A percentile compares a stretch with the other conserved stretches of the same genome.
Conservation (phyloP, 2,329 filamentous ascomycete genomes). For the Xylariaceae sp. region DNA sequence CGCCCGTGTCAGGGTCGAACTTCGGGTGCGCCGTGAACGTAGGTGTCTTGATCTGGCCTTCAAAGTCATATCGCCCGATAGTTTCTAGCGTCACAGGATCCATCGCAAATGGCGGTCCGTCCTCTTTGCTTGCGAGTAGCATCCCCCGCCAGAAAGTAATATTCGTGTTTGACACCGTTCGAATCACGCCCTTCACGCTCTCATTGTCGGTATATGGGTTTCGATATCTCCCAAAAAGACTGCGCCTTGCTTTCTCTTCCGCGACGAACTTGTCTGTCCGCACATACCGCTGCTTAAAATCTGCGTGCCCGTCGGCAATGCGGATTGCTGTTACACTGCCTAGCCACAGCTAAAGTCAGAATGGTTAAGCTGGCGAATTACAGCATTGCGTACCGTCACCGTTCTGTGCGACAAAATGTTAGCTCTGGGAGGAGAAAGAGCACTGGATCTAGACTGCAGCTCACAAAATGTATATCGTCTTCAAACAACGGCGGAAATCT, state of each 20-base stretch:
- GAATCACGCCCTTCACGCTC: constrained; percentile 59
- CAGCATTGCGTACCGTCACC: constrained; percentile 34
- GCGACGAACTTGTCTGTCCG: constrained; percentile 46
- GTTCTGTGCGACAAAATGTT: constrained; percentile 25
- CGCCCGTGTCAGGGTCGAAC: constrained; percentile 56
- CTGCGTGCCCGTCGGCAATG: constrained; percentile 47
- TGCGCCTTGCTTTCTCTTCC: constrained; percentile 36
- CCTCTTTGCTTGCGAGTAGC: constrained; percentile 62
- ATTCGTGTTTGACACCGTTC: constrained; percentile 65
- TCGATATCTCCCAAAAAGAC: constrained; percentile 60
- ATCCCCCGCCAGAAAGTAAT: constrained; percentile 63
- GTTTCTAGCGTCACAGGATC: constrained; percentile 57
- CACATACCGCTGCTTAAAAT: constrained; percentile 52
- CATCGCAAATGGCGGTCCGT: constrained; percentile 57
- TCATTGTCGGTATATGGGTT: constrained; percentile 64
- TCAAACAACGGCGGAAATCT: constrained; percentile 61
- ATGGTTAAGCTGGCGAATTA: background rate
- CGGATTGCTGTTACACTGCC: constrained; percentile 49
- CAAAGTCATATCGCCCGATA: constrained; percentile 56
- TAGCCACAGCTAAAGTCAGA: constrained; percentile 36
- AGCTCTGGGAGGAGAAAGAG: constrained; percentile 1
- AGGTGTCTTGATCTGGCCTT: constrained; percentile 53
- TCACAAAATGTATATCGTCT: constrained; percentile 51
- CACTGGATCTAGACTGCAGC: constrained; percentile 6
- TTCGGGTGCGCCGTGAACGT: constrained; percentile 61